Evolutionary conservation across 257 asterid species (phyloP).

Genomic region (Apocynum venetum): DNA sequence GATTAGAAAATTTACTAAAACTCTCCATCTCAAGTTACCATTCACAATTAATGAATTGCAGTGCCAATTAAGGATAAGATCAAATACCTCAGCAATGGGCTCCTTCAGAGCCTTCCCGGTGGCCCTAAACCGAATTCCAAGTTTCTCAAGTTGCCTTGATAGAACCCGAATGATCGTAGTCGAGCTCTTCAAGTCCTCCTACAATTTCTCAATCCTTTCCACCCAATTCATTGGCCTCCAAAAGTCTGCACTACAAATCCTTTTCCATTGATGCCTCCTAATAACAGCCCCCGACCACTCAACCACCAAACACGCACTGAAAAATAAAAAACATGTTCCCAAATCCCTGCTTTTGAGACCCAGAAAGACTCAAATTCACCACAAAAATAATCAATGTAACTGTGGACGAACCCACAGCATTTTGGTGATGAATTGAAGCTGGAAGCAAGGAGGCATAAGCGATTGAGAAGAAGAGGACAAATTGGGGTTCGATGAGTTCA

Average conservation of each 20-base stretch:
- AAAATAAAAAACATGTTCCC: conserved; percentile 47
- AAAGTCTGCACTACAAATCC: conserved; percentile 46
- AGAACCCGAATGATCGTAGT: conserved; percentile 50
- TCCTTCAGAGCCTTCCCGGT: conserved; percentile 68
- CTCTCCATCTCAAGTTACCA: neutral
- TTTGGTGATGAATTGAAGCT: neutral
- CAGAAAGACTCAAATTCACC: conserved; percentile 27
- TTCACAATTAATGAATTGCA: conserved; percentile 1
- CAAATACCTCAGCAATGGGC: conserved; percentile 65
- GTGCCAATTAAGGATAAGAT: neutral
- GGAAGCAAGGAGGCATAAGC: neutral
- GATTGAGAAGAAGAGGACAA: neutral
- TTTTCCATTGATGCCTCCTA: conserved; percentile 81
- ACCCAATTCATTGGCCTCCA: conserved; percentile 45
- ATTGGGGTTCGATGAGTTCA: conserved; percentile 4
- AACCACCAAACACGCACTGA: conserved; percentile 61
- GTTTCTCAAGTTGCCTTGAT: conserved; percentile 87
- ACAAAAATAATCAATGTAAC: conserved; percentile 42
- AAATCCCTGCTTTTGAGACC: conserved; percentile 31
- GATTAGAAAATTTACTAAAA: neutral
- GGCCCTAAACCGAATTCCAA: conserved; percentile 67
- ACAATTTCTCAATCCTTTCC: conserved; percentile 78
- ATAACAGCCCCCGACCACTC: conserved; percentile 60
- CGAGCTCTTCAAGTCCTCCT: conserved; percentile 65
- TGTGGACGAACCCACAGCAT: conserved; percentile 40